phyloP scores from a whole-genome alignment of 805 yeast species.

The Candida endomychidarum region DNA sequence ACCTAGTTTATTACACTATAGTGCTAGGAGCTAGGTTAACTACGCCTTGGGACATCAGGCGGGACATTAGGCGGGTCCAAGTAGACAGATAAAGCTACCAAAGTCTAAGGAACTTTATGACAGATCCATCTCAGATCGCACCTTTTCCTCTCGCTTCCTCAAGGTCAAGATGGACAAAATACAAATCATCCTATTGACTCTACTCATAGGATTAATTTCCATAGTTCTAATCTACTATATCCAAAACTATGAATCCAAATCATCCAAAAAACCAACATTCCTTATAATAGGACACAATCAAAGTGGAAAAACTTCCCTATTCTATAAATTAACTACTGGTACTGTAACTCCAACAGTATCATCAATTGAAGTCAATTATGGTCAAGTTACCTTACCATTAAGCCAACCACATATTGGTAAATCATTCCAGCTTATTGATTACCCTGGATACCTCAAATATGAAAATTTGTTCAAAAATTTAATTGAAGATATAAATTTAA shows the following conservation, averaged over 20 bases:
- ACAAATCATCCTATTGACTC: conserved; percentile 24
- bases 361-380: conserved; percentile 37
- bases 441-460: conserved; percentile 87
- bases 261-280: conserved; percentile 48
- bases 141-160: no score
- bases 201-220: conserved; percentile 27
- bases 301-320: conserved; percentile 68
- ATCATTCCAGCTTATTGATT: conserved; percentile 60
- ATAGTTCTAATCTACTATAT: conserved; percentile 24
- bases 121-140: no score
- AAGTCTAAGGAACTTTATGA: no score
- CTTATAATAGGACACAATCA: conserved; percentile 64
- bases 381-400: conserved; percentile 32
- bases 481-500: conserved; percentile 44
- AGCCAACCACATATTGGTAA: conserved; percentile 35
- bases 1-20: no score
- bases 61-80: no score
- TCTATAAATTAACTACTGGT: conserved; percentile 25
- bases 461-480: conserved; percentile 54
- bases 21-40: no score
- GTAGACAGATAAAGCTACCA: no score
- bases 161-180: conserved; percentile 26
- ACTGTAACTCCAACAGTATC: conserved; percentile 30
- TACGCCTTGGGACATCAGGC: no score
- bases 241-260: conserved; percentile 21